Conservation (phyloP, 352 stramenopile species). For the Globisporangium paroecandrum region DNA sequence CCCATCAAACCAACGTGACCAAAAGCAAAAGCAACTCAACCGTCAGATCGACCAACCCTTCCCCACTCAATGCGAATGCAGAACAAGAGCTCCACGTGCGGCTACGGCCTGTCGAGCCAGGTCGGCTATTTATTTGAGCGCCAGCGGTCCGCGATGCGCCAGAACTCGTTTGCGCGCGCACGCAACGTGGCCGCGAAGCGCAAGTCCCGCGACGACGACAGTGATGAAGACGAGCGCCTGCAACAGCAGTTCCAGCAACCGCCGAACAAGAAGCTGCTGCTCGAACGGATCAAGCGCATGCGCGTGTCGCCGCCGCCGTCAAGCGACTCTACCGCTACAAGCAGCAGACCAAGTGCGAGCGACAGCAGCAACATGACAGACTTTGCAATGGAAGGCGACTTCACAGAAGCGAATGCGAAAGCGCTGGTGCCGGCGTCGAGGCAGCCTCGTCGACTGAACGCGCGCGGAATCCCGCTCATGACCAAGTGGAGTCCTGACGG, state of each 20-base stretch:
- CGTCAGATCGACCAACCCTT: neutral
- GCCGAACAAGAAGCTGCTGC: conserved; percentile 28
- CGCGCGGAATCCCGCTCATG: neutral
- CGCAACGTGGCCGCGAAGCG: conserved; percentile 40
- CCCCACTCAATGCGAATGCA: conserved; percentile 13
- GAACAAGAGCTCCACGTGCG: conserved; percentile 24
- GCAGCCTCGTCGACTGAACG: neutral
- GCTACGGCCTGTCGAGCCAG: conserved; percentile 37
- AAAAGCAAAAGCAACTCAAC: neutral
- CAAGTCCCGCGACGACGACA: conserved; percentile 22
- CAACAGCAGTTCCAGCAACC: conserved; percentile 6
- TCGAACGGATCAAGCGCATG: conserved; percentile 72
- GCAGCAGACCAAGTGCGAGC: conserved; percentile 14
- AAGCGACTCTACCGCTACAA: conserved; percentile 9
- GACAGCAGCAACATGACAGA: conserved; percentile 31
- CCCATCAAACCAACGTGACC: neutral
- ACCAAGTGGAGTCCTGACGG: conserved; percentile 6
- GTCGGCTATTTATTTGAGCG: conserved; percentile 42
- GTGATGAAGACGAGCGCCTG: conserved; percentile 16
- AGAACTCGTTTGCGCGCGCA: conserved; percentile 45
- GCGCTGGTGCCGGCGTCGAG: conserved; percentile 8
- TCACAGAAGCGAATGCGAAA: neutral
- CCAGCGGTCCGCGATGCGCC: conserved; percentile 31
- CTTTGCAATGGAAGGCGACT: conserved; percentile 14
- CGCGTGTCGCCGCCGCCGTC: conserved; percentile 49